Evolutionary conservation across 148 eudicot genomes (phyloP).

Genomic region (Limonium bicolor): DNA sequence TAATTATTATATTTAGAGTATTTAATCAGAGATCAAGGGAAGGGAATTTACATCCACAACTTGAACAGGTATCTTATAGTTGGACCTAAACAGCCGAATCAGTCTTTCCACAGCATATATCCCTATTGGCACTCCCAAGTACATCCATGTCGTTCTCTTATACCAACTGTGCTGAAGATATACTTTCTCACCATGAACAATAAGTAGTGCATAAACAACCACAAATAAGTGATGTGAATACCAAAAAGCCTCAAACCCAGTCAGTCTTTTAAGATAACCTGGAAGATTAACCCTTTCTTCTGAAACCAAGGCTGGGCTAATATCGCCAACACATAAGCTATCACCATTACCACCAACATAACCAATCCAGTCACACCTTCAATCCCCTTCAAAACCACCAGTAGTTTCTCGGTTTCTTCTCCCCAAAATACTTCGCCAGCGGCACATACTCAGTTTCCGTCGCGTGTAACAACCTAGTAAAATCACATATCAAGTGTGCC

Average conservation of each 20-base stretch:
- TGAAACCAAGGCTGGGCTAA: slow-evolving; percentile 40
- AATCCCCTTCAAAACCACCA: slow-evolving; percentile 39
- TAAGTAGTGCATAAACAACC: slow-evolving; percentile 29
- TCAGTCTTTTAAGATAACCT: slow-evolving; percentile 20
- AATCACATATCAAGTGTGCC: slow-evolving; percentile 34
- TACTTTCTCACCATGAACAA: slow-evolving; percentile 27
- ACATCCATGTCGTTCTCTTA: slow-evolving; percentile 55
- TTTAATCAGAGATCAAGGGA: too few relatives aligned
- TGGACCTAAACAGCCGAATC: slow-evolving; percentile 26
- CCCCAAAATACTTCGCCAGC: slow-evolving; percentile 19
- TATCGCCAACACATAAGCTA: slow-evolving; percentile 23
- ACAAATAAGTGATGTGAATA: slow-evolving; percentile 46
- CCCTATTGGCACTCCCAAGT: slow-evolving; percentile 32
- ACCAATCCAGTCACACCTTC: slow-evolving; percentile 40
- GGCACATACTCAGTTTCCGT: slow-evolving; percentile 26
- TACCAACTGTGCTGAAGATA: slow-evolving; percentile 27
- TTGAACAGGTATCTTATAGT: slow-evolving; percentile 25
- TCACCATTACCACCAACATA: slow-evolving; percentile 35
- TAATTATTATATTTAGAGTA: too few relatives aligned
- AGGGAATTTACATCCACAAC: slow-evolving; percentile 30
- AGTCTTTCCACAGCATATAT: slow-evolving; percentile 29
- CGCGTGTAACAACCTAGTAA: slow-evolving; percentile 37
- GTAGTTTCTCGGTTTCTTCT: slow-evolving; percentile 17
- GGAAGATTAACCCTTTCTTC: slow-evolving; percentile 24
- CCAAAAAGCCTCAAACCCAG: slow-evolving; percentile 10